Percentiles rank a stretch among this genome's conserved stretches.
Evolutionary conservation across 345 rosid species (phyloP).

Genomic region (Arabidopsis suecica): DNA sequence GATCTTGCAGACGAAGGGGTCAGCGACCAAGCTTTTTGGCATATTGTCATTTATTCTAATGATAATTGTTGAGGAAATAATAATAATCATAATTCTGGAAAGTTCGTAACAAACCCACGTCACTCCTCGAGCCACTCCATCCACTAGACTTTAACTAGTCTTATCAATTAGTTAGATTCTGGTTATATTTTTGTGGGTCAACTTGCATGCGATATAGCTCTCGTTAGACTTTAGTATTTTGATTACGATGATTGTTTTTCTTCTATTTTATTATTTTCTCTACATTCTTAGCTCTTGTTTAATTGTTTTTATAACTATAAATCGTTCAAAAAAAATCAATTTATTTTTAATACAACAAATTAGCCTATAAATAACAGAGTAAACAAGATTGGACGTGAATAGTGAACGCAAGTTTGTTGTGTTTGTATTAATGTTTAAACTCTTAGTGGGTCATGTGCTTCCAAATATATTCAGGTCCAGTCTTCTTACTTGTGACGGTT

Average conservation of each 20-base stretch:
- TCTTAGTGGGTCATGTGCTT: background rate
- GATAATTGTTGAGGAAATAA: background rate
- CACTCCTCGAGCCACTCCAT: constrained; percentile 78
- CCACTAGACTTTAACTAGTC: constrained; percentile 34
- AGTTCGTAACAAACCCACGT: constrained; percentile 42
- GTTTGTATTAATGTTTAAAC: too few species aligned
- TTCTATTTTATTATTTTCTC: background rate
- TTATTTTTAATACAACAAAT: too few species aligned
- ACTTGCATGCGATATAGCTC: constrained; percentile 35
- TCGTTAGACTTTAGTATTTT: constrained; percentile 4
- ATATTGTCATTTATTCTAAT: background rate
- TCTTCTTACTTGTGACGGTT: constrained; percentile 10
- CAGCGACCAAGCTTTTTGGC: constrained; percentile 8
- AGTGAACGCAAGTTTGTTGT: too few species aligned
- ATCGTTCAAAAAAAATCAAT: too few species aligned
- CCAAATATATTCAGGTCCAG: background rate
- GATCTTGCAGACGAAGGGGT: constrained; percentile 17
- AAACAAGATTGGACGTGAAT: too few species aligned
- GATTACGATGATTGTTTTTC: background rate
- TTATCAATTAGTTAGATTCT: constrained; percentile 46
- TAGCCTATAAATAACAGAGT: too few species aligned
- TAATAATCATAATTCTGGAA: constrained; percentile 29
- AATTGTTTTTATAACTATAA: too few species aligned
- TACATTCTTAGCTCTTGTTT: background rate
- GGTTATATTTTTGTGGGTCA: constrained; percentile 47